Conservation (phyloP, 129 eudicot genomes). For the Centella asiatica region DNA sequence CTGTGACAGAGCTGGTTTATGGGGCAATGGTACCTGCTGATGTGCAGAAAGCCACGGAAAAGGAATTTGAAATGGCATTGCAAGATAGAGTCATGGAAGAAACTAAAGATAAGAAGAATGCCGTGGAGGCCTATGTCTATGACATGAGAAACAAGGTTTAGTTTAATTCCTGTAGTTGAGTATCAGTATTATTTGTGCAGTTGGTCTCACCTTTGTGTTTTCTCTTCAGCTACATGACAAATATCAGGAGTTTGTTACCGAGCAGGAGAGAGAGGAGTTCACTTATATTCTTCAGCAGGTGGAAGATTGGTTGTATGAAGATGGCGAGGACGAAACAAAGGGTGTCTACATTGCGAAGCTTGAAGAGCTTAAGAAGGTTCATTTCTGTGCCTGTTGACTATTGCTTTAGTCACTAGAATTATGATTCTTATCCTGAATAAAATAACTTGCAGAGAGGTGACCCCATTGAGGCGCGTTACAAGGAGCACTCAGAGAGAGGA, state of each 20-base stretch:
- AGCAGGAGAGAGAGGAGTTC: constrained; percentile 60
- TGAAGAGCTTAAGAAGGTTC: constrained; percentile 84
- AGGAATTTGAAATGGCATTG: constrained; percentile 97
- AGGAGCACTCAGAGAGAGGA: constrained; percentile 69
- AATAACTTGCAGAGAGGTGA: constrained; percentile 56
- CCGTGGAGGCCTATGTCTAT: constrained; percentile 90
- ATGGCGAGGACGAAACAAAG: constrained; percentile 91
- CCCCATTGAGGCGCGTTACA: constrained; percentile 77
- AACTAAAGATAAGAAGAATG: constrained; percentile 90
- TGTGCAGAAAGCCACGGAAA: constrained; percentile 80
- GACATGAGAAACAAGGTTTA: constrained; percentile 93
- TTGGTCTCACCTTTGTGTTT: neutral
- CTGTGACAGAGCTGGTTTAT: constrained; percentile 56
- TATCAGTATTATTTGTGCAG: neutral
- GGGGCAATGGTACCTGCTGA: constrained; percentile 65
- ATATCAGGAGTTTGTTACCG: constrained; percentile 64
- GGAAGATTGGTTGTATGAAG: constrained; percentile 98
- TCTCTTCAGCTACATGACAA: constrained; percentile 63
- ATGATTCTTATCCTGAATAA: constrained; percentile 1
- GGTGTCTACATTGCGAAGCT: constrained; percentile 81
- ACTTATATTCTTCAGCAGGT: constrained; percentile 62
- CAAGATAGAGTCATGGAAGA: constrained; percentile 98
- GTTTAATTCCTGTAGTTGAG: neutral
- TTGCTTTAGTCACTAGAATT: neutral
- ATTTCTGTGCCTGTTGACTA: neutral